Conservation (phyloP, 192 early-diverging fungal species). For the Coemansia sp. region DNA sequence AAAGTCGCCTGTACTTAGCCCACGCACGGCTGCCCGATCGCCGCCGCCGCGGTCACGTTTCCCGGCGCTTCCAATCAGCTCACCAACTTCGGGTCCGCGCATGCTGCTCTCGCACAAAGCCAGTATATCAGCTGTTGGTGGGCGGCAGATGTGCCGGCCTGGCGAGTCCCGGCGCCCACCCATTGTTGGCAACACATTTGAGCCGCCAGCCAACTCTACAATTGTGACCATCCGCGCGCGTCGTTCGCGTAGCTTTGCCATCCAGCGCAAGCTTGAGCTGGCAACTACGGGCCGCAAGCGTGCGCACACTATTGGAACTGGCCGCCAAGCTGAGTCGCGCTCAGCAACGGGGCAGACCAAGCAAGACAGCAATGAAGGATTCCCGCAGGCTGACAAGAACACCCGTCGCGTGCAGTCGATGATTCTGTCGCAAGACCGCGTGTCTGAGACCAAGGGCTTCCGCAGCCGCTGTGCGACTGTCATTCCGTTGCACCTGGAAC, state of each 20-base stretch:
- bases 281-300: slow-evolving; percentile 39
- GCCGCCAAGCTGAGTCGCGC: slow-evolving; percentile 17
- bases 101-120: slow-evolving; percentile 37
- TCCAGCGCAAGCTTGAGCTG: slow-evolving; percentile 25
- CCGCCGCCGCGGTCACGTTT: background rate
- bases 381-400: slow-evolving; percentile 17
- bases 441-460: background rate
- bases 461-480: slow-evolving; percentile 34
- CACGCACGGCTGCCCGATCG: background rate
- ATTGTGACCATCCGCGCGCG: slow-evolving; percentile 43
- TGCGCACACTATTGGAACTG: slow-evolving; percentile 40
- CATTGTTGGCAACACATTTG: background rate
- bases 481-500: slow-evolving; percentile 35
- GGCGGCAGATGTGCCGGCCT: slow-evolving; percentile 2
- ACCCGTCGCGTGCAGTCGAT: slow-evolving; percentile 41
- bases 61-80: slow-evolving; percentile 10
- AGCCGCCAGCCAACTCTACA: background rate
- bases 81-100: slow-evolving; percentile 10
- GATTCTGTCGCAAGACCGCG: slow-evolving; percentile 10
- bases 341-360: background rate
- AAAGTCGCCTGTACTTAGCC: slow-evolving; percentile 12
- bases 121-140: slow-evolving; percentile 44
- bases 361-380: background rate
- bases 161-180: background rate
- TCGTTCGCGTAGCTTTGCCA: slow-evolving; percentile 39